These are phyloP conservation scores for Wickerhamiella allomyrinae DNA, from an alignment of 805 yeast genomes.

Conservation along the genomic window DNA sequence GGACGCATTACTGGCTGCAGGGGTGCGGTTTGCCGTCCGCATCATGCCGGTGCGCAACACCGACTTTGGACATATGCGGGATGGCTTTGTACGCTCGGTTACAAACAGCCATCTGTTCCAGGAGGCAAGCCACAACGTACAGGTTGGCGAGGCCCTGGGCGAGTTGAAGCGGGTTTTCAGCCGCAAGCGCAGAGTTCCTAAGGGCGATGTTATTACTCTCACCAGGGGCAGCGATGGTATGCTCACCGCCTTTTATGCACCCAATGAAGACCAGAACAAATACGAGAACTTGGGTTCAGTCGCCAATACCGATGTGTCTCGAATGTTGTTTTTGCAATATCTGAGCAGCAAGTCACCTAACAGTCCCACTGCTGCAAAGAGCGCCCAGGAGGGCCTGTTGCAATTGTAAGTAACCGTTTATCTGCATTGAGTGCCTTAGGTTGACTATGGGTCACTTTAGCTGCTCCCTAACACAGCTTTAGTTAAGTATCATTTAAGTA, in stretches of 20 bases:
- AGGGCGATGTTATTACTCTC: conserved; percentile 52
- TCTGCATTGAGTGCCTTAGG: too few relatives aligned
- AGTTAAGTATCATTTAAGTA: too few relatives aligned
- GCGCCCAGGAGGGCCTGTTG: conserved; percentile 10
- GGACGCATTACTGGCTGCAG: conserved; percentile 40
- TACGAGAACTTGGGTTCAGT: conserved; percentile 41
- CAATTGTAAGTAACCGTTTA: background rate
- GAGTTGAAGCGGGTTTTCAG: conserved; percentile 50
- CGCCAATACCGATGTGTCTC: conserved; percentile 44
- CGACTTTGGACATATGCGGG: conserved; percentile 77
- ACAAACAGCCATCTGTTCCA: conserved; percentile 51
- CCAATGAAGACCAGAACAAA: conserved; percentile 20
- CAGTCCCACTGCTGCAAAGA: conserved; percentile 33
- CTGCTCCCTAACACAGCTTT: too few relatives aligned
- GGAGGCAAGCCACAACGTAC: conserved; percentile 28
- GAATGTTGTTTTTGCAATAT: conserved; percentile 61
- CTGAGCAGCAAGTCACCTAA: conserved; percentile 56
- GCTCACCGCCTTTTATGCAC: conserved; percentile 30
- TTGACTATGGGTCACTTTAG: too few relatives aligned
- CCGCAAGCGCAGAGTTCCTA: conserved; percentile 58
- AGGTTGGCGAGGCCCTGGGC: conserved; percentile 46
- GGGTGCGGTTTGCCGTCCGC: conserved; percentile 52
- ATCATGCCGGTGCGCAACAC: conserved; percentile 83
- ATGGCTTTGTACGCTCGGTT: conserved; percentile 74
- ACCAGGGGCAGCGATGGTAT: conserved; percentile 37